Evolutionary conservation across 2,329 filamentous ascomycete genomes (phyloP), one percentile per base, ranked within the genome.

Genomic region (Penicillium oxalicum): DNA sequence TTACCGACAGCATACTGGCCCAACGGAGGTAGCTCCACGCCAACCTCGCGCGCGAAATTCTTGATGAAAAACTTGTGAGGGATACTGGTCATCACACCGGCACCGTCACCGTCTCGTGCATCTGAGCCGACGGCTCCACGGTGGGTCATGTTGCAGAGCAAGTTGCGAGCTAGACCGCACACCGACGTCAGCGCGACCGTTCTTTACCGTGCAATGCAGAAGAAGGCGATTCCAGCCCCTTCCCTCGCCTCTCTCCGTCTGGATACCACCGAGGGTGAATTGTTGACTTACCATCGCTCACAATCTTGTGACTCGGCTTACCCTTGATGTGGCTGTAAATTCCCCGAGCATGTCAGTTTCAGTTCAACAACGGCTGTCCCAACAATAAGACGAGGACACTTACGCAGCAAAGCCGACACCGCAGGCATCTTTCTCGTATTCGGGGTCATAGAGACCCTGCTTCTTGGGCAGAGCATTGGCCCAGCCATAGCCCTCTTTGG

Each of bases 61-160:
- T 97, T 98, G 69, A 95, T 78, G 71, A 98, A 97, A 78, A 98
- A 97, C 73, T 86, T 90, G 78, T 97, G 91, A 51, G 93, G 93
- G 64, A 98, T 95, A 52, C 91, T 96, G 59, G 91, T 97, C 93
- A 98, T 98, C 67, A 97, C 91, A 81, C 93, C 93, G 63, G 93
- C 93, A 70, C 93, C 93, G 70, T 98, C 93, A 69, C 93, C 93
- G 70, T 98, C 93, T 78, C 93, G 87, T 66, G 90, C 90, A 77
- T 98, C 93, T 52, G 93, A 97, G 61, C 93, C 93, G 62, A 97
- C 91, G 56, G 93, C 93, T 78, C 93, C 93, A 70, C 93, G 87
- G 78, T 98, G 93, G 79, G 93, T 97, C 93, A 98, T 98, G 81
- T 98, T 97, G 80, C 93, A 98, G 56, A 98, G 84, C 54, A 98